Base-by-base conservation (phyloP, 768 basidiomycete species). In the Tubosaeta sp. region DNA sequence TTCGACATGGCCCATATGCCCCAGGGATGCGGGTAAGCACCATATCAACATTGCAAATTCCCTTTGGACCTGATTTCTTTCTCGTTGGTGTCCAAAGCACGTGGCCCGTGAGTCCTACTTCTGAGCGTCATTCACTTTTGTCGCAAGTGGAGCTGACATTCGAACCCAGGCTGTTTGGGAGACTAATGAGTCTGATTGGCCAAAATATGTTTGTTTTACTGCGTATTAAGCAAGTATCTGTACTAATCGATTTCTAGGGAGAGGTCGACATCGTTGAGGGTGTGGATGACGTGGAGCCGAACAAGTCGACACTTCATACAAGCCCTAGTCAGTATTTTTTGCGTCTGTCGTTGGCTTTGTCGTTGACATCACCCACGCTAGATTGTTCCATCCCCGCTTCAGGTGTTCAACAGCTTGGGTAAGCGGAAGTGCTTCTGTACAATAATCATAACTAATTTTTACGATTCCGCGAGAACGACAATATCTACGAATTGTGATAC, bases 221-320 rank as follows among this genome's bases (percentile, higher is more conserved):
- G 19, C 26, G 6, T 4, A 13, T 52, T n/a, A 25, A 19, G 12
- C 9, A 35, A 5, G 1, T 14, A 4, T 29, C n/a, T 22, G 9
- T 0, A 35, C 52, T 52, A 32, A 64, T 29, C 2, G 38, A 17
- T 6, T 38, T 53, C 7, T 29, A 68, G 66, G 66, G 66, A 17
- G 66, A 68, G 32, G 47, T 68, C 3, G 66, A 70, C 46, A 70
- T 70, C 8, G 57, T 68, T 7, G 66, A 68, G 43, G 66, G 71
- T 43, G 82, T 84, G 13, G 84, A 85, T 58, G 71, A 82, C 58
- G 69, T 76, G 50, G 66, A 66, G 12, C 74, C 78, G 4, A 80
- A 84, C 58, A 70, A 74, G 52, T 71, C 73, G 2, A 78, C 82
- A 0, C 69, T 86, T 33, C 85, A 86, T 64, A 85, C 84, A 5